Evolutionary conservation across 225 moss, liverwort and hornwort genomes (phyloP).

Genomic region (Climacium dendroides): DNA sequence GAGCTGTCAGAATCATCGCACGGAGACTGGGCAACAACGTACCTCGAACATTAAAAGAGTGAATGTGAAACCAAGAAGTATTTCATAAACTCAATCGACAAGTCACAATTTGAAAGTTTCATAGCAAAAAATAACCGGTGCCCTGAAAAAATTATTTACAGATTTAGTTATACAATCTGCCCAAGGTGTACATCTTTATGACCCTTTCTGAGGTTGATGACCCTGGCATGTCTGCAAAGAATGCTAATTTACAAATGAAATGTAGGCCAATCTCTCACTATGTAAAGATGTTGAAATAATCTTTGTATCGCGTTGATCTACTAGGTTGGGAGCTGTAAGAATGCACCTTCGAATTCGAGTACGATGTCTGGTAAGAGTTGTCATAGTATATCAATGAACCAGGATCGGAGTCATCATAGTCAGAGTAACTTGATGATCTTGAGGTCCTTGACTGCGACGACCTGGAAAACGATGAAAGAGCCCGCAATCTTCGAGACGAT

Average conservation of each 20-base stretch:
- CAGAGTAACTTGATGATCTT: not conserved
- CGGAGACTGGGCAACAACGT: not conserved
- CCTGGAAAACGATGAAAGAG: not conserved
- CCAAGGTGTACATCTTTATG: not conserved
- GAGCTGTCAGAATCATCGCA: not conserved
- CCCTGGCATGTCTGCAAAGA: not conserved
- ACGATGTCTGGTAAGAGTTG: not conserved
- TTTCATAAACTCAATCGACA: not conserved
- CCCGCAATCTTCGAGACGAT: not conserved
- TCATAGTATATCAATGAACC: slow-evolving; percentile 2
- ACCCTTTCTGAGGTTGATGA: not conserved
- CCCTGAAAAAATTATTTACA: not conserved
- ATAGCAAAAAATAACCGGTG: not conserved
- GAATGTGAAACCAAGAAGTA: not conserved
- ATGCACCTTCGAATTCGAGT: not conserved
- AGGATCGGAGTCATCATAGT: not conserved
- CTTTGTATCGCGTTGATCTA: not conserved
- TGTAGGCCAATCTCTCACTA: not conserved
- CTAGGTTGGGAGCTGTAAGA: not conserved
- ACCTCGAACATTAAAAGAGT: not conserved
- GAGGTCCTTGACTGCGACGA: not conserved
- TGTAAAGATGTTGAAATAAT: slow-evolving; percentile 33
- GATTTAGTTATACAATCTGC: not conserved
- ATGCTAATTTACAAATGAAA: not conserved
- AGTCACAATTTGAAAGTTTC: not conserved